Percentiles rank a stretch among this genome's conserved stretches.
Conservation (phyloP, 2,329 filamentous ascomycete species). For the Fusarium stilboides region DNA sequence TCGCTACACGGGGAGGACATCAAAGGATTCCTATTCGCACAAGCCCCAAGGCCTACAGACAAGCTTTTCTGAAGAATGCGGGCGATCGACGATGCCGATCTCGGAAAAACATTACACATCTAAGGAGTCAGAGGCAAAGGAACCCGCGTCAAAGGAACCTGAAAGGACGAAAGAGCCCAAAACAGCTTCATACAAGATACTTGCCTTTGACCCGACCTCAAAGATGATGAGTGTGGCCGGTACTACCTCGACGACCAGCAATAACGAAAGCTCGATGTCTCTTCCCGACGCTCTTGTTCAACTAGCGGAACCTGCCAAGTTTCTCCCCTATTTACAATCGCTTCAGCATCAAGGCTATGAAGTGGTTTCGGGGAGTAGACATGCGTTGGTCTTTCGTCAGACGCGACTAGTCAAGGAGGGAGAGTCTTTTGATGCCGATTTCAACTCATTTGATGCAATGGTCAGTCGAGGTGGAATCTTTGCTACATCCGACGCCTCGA, state of each 20-base stretch:
- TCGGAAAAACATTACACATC: slow-evolving; percentile 54
- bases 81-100: slow-evolving; percentile 53
- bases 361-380: slow-evolving; percentile 73
- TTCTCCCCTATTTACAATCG: slow-evolving; percentile 73
- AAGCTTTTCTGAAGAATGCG: slow-evolving; percentile 62
- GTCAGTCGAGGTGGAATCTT: slow-evolving; percentile 68
- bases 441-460: slow-evolving; percentile 75
- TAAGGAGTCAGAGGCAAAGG: neutral
- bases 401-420: slow-evolving; percentile 53
- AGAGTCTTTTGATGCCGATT: slow-evolving; percentile 4
- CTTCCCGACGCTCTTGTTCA: slow-evolving; percentile 73
- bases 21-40: slow-evolving; percentile 60
- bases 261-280: slow-evolving; percentile 65
- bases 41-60: slow-evolving; percentile 65
- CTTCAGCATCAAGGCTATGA: slow-evolving; percentile 76
- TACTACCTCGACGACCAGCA: slow-evolving; percentile 69
- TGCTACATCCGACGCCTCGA: slow-evolving; percentile 69
- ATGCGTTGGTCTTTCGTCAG: slow-evolving; percentile 78
- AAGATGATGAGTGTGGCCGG: slow-evolving; percentile 72
- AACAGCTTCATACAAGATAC: slow-evolving; percentile 69
- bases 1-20: slow-evolving; percentile 37
- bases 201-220: slow-evolving; percentile 75
- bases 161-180: slow-evolving; percentile 8
- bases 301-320: slow-evolving; percentile 74
- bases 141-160: neutral